Evolutionary conservation across 768 basidiomycete genomes (phyloP).

Genomic region (Tubosaeta sp.): DNA sequence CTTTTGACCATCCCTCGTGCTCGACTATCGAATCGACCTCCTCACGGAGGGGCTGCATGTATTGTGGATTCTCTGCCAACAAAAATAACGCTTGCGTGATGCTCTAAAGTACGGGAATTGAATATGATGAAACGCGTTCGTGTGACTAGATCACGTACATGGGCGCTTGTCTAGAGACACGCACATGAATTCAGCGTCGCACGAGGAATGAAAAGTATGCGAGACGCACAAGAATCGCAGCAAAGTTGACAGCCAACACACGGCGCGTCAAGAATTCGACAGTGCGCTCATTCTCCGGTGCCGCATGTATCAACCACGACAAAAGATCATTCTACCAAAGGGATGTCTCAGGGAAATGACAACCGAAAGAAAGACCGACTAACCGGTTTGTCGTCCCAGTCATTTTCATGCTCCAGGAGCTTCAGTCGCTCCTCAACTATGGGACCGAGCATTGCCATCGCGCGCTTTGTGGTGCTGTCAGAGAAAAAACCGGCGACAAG

Average conservation of each 20-base stretch:
- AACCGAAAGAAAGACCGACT: conserved; percentile 2
- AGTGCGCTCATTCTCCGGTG: conserved; percentile 15
- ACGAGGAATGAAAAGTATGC: not conserved
- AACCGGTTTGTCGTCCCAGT: conserved; percentile 33
- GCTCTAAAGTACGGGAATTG: conserved; percentile 15
- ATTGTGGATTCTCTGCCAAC: conserved; percentile 34
- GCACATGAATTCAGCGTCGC: not conserved
- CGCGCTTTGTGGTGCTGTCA: conserved; percentile 8
- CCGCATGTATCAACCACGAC: conserved; percentile 31
- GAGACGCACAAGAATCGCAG: conserved; percentile 21
- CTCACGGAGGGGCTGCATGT: conserved; percentile 10
- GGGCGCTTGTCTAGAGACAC: conserved; percentile 18
- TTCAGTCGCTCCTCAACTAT: conserved; percentile 28
- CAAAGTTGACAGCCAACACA: conserved; percentile 16
- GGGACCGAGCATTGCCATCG: conserved; percentile 18
- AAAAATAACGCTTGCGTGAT: conserved; percentile 34
- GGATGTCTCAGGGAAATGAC: not conserved
- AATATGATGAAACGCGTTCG: not conserved
- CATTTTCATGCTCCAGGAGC: conserved; percentile 19
- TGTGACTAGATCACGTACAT: conserved; percentile 6
- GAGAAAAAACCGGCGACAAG: conserved; percentile 16
- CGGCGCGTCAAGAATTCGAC: conserved; percentile 21
- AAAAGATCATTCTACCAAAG: conserved; percentile 31
- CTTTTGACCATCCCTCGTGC: conserved; percentile 23
- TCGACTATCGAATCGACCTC: conserved; percentile 8